Evolutionary conservation across 352 stramenopile genomes (phyloP), one percentile per base, ranked within the genome.

Genomic region (Globisporangium lucens): DNA sequence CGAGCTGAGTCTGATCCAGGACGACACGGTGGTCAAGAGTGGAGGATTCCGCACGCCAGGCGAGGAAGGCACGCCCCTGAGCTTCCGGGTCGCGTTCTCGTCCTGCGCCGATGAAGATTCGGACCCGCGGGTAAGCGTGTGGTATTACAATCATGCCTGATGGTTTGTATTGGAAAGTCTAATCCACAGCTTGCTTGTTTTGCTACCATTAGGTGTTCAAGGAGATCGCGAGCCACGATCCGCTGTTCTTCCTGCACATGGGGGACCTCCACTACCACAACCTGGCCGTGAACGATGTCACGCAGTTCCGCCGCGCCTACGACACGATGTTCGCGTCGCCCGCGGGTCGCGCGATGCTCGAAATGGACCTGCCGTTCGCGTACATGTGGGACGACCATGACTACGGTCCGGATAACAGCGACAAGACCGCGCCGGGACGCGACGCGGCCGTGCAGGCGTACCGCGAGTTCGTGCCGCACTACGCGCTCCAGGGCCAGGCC

Each of bases 361-460:
- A 61, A 12, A 94, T 94, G 85, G 75, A 94, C 49, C 61, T 96
- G 8, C 89, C 90, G 3, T 90, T 97, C 61, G 85, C 77, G 17
- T 96, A 97, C 70, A 97, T 96, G 88, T 97, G 87, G 85, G 87
- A 95, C 67, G 90, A 97, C 75, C 90, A 97, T 72, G 90, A 97
- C 69, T 97, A 87, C 65, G 90, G 89, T 33, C 88, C 87, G 35
- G 89, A 97, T 75, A 97, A 97, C 65, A 95, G 87, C 29, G 85
- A 97, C 69, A 82, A 82, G 60, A 93, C 79, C 17, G 85, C 87
- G 35, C 82, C 77, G 1, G 87, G 85, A 35, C 76, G 86, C 8
- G 79, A 90, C 22, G 83, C 87, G 0, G 91, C 90, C 8, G 66
- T 95, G 8, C 77, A 89, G 70, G 85, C 84, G 30, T 96, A 94